Base-by-base conservation (phyloP, 192 early-diverging fungal species). In the Backusella sp. region DNA sequence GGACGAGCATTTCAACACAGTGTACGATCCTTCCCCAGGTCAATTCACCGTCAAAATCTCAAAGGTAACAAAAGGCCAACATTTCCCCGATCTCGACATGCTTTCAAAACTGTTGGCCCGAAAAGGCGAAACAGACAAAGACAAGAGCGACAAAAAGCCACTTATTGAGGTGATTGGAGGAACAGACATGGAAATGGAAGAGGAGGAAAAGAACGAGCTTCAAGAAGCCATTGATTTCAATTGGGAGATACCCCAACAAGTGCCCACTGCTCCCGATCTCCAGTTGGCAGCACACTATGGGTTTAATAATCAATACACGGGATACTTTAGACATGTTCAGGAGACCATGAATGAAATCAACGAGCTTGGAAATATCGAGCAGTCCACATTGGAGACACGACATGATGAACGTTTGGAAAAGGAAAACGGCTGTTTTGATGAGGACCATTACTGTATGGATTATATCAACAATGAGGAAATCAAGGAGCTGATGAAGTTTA, bases 371-470 rank as follows among this genome's bases (percentile, higher is more conserved):
- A 84, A 87, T 73, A 89, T 90, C 0, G 93, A 94, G 72, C 78
- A 83, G 36, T 85, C 87, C 9, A 87, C 84, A 2, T 21, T 79
- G 37, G 82, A 85, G 70, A 75, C 75, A 1, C 86, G 97, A 17
- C 86, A 91, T 2, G 73, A 86, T 19, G 84, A 88, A 39, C 84
- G 96, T 26, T 79, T 94, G 6, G 83, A 86, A 6, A 78, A 78
- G 1, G 97, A 99, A 73, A 90, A 99, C 53, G 79, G 80, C 21
- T 94, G 94, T 67, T 99, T 99, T 84, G 93, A 98, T 77, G 90
- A 92, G 30, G 96, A 96, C 30, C 88, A 98, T 77, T 99, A 98
- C 78, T 91, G 95, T 75, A 87, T 83, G 49, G 95, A 98, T 86
- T 96, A 90, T 82, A 82, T 94, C 42, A 89, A 91, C 74, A 90